These are phyloP conservation scores for Aspergillus carlsbadensis DNA, from an alignment of 495 filamentous ascomycete species.

Conservation along the genomic window DNA sequence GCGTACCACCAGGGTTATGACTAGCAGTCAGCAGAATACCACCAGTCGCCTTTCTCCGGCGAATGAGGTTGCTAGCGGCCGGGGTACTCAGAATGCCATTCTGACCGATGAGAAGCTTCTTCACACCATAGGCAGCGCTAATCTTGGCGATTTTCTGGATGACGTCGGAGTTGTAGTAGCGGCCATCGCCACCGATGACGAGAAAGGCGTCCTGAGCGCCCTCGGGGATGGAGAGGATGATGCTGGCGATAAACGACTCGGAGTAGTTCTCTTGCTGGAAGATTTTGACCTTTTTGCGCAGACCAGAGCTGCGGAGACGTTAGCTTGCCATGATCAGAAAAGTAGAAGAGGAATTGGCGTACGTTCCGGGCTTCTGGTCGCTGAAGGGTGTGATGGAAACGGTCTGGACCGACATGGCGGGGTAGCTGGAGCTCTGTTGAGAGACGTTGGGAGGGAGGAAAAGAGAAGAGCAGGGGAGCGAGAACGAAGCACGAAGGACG, in stretches of 20 bases:
- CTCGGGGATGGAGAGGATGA: conserved; percentile 94
- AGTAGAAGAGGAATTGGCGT: conserved; percentile 44
- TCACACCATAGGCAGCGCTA: conserved; percentile 93
- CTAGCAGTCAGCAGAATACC: conserved; percentile 95
- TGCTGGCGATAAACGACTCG: conserved; percentile 91
- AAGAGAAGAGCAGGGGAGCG: background rate
- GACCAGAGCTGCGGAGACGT: conserved; percentile 69
- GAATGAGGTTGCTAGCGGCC: conserved; percentile 91
- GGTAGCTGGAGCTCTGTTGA: conserved; percentile 14
- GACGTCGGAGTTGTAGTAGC: conserved; percentile 95
- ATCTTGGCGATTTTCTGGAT: conserved; percentile 98
- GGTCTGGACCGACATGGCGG: conserved; percentile 68
- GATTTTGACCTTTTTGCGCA: conserved; percentile 97
- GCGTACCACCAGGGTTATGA: conserved; percentile 94
- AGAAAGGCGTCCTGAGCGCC: conserved; percentile 83
- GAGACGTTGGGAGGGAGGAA: background rate
- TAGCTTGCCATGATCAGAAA: background rate
- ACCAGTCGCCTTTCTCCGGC: conserved; percentile 89
- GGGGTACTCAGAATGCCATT: conserved; percentile 95
- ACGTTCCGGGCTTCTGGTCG: conserved; percentile 99
- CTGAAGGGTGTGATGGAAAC: conserved; percentile 77
- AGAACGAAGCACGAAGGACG: conserved; percentile 4
- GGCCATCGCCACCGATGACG: conserved; percentile 96
- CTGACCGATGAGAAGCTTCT: conserved; percentile 96
- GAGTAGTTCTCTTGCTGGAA: conserved; percentile 95